phyloP scores from a whole-genome alignment of 2,329 filamentous ascomycete genomes.

The Diplocarpon rosae region DNA sequence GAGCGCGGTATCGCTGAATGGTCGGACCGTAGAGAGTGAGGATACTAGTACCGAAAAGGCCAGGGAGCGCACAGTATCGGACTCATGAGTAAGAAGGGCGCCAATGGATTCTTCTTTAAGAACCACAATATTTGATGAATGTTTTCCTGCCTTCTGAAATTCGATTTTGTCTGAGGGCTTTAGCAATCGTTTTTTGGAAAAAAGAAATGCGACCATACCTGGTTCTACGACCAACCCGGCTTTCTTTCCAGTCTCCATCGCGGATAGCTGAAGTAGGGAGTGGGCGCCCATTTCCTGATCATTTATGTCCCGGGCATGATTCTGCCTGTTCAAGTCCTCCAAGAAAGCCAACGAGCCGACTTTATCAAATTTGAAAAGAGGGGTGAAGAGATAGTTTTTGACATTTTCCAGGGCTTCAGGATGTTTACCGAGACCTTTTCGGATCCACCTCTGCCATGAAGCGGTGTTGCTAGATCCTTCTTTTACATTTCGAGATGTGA shows the following conservation, averaged over 20 bases:
- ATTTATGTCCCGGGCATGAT: slow-evolving; percentile 35
- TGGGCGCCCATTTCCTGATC: slow-evolving; percentile 39
- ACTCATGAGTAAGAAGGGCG: slow-evolving; percentile 42
- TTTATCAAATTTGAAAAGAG: slow-evolving; percentile 49
- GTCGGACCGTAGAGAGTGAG: slow-evolving; percentile 62
- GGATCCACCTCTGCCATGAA: slow-evolving; percentile 46
- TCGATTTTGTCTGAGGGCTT: slow-evolving; percentile 16
- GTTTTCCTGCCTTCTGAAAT: slow-evolving; percentile 30
- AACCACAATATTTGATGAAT: slow-evolving; percentile 24
- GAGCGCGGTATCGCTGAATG: slow-evolving; percentile 54
- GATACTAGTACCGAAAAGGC: slow-evolving; percentile 71
- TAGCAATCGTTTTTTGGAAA: not conserved
- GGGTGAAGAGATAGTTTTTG: slow-evolving; percentile 53
- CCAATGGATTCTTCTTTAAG: slow-evolving; percentile 38
- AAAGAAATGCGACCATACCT: slow-evolving; percentile 29
- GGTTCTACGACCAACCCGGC: slow-evolving; percentile 59
- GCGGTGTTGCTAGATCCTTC: slow-evolving; percentile 28
- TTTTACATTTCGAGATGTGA: slow-evolving; percentile 22
- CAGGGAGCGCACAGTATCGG: slow-evolving; percentile 60
- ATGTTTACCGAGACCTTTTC: slow-evolving; percentile 37
- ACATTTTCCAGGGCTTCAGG: slow-evolving; percentile 47
- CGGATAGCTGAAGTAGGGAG: slow-evolving; percentile 50
- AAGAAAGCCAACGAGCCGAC: slow-evolving; percentile 45
- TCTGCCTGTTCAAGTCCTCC: slow-evolving; percentile 41
- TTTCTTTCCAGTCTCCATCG: slow-evolving; percentile 63